These are phyloP conservation scores for Psophocarpus tetragonolobus DNA, from an alignment of 306 rosid species.

Conservation along the genomic window DNA sequence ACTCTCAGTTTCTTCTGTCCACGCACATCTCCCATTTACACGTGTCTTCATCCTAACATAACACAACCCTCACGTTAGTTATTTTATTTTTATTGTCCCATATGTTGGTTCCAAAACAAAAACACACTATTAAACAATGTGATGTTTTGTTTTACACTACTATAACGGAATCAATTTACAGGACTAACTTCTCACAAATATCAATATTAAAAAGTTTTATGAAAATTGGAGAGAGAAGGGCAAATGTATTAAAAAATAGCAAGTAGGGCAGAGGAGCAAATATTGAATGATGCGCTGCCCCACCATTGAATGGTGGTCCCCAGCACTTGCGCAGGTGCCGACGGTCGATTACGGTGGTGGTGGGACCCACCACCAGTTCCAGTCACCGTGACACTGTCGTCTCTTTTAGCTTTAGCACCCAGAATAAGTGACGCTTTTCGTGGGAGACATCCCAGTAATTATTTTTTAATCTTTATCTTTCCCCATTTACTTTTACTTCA, in stretches of 20 bases:
- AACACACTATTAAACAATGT: background rate
- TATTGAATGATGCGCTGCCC: constrained; percentile 19
- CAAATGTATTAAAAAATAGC: no score
- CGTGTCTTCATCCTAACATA: background rate
- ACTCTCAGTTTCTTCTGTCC: background rate
- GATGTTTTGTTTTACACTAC: background rate
- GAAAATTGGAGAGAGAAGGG: background rate
- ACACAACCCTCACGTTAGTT: background rate
- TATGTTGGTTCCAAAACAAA: background rate
- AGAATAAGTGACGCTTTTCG: no score
- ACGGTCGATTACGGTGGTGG: constrained; percentile 10
- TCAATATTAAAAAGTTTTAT: background rate
- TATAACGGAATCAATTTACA: background rate
- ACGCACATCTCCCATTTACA: background rate
- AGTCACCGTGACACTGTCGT: background rate
- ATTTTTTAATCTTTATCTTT: no score
- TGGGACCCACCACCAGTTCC: background rate
- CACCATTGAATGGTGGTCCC: constrained; percentile 30
- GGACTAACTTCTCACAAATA: background rate
- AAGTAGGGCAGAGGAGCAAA: background rate
- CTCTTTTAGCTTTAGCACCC: no score
- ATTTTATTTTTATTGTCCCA: background rate
- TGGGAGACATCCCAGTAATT: no score
- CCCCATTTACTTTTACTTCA: no score
- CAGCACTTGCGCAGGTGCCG: constrained; percentile 9